These are phyloP conservation scores for Pyrenophora seminiperda DNA, from an alignment of 2,329 filamentous ascomycete species.

Conservation along the genomic window DNA sequence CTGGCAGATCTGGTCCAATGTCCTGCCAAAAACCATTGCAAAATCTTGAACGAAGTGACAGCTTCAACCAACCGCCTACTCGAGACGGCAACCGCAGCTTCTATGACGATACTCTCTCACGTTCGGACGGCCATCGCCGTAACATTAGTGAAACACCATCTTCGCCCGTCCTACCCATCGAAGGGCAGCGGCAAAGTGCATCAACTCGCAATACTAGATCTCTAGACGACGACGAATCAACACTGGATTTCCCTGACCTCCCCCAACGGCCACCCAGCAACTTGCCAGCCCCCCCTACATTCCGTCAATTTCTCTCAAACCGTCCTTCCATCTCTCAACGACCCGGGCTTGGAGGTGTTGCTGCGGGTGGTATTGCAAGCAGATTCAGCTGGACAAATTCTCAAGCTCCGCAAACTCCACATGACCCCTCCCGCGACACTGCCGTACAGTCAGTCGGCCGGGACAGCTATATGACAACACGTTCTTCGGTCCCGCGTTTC, in stretches of 20 bases:
- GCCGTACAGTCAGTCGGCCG: slow-evolving; percentile 31
- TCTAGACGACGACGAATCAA: slow-evolving; percentile 28
- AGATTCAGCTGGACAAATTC: slow-evolving; percentile 51
- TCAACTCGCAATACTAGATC: slow-evolving; percentile 44
- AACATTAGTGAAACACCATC: slow-evolving; percentile 40
- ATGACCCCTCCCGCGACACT: slow-evolving; percentile 39
- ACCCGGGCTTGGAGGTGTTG: slow-evolving; percentile 27
- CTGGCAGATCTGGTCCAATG: slow-evolving; percentile 34
- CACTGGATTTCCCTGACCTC: slow-evolving; percentile 30
- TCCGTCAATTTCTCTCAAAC: slow-evolving; percentile 47
- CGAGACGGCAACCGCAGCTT: slow-evolving; percentile 29
- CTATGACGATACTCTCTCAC: slow-evolving; percentile 31
- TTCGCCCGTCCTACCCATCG: slow-evolving; percentile 38
- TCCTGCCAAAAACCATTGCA: slow-evolving; percentile 39
- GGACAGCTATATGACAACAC: slow-evolving; percentile 46
- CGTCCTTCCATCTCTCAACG: slow-evolving; percentile 41
- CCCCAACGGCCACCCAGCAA: slow-evolving; percentile 20
- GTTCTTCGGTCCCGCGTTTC: slow-evolving; percentile 47
- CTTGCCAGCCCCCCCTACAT: slow-evolving; percentile 44
- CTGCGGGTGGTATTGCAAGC: slow-evolving; percentile 34
- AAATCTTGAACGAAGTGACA: slow-evolving; percentile 36
- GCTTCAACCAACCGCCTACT: slow-evolving; percentile 30
- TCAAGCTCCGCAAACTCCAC: slow-evolving; percentile 47
- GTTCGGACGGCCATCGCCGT: slow-evolving; percentile 37
- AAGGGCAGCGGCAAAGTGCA: slow-evolving; percentile 32